Evolutionary conservation across 805 yeast species (phyloP), one percentile per base, ranked within the genome.

Genomic region (Limtongozyma cylindracea): DNA sequence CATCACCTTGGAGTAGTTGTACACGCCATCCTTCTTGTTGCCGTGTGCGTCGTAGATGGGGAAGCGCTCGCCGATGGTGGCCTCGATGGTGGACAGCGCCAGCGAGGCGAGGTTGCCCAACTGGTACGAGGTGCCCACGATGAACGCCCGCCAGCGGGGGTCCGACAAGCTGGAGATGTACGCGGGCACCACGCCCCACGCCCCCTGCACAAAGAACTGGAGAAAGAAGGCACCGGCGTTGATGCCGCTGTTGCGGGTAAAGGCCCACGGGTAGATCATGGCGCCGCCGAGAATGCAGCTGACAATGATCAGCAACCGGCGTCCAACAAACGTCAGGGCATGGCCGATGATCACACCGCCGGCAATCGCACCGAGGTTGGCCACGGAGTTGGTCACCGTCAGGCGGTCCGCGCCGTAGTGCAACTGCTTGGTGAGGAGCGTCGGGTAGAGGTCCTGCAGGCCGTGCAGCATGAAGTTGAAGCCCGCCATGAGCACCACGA

Each of bases 381-480:
- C 63, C 9, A 69, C 65, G 12, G 56, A 53, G 45, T 61, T 61
- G 21, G 68, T 61, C 11, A 65, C 68, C 0, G 78, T 67, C 16
- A 55, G 41, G 11, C 50, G 45, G 35, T 70, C 45, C 3, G 37
- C 30, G 13, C 54, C 35, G 18, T 45, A 43, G 16, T 38, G 47
- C 15, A 61, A 47, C 37, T 70, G 77, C 12, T 48, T 50, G 13
- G 50, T 47, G 22, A 71, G 45, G 45, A 65, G 47, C 1, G 76
- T 65, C 18, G 78, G 76, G 40, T 56, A 66, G 35, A 71, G 45
- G 39, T 71, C 84, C 43, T 71, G 80, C 5, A 77, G 61, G 1
- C 76, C 77, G 32, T 71, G 84, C 6, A 74, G 58, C 46, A 60
- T 56, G 45, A 68, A 71, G 42, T 69, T 70, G 51, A 67, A 62